Evolutionary conservation across 225 moss, liverwort and hornwort genomes (phyloP), one percentile per base, ranked within the genome.

Genomic region (Pseudoscleropodium purum): DNA sequence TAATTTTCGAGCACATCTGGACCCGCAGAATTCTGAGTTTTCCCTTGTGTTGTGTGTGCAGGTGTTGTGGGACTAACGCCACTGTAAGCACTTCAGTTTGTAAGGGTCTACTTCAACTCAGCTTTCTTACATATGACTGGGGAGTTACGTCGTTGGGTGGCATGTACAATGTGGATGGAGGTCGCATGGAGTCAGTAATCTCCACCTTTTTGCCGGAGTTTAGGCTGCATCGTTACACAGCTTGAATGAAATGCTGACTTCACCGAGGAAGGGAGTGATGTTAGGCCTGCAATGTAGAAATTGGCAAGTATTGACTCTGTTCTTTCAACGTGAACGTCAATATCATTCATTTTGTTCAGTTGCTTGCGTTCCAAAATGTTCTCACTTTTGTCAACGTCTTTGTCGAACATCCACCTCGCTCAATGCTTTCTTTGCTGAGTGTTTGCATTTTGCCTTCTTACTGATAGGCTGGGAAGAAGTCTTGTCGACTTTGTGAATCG

Each of bases 41-140:
- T 31, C 74, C 43, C 34, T 66, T 79, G 60, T 47, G 88, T 64
- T 91, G 74, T 85, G 74, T 85, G 84, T 87, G 91, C 94, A 94
- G 94, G 94, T 92, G 94, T 95, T 83, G 94, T 95, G 89, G 94
- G 94, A 88, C 77, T 95, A 4, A 95, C 93, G 54, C 94, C 94
- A 11, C 86, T 91, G 79, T 94, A 90, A 92, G 81, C 59, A 60
- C 63, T 82, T 88, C 67, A 80, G 84, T 52, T 87, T 84, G 79
- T 33, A 69, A 87, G 59, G 81, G 86, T 70, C 88, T 82, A 36
- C 60, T 85, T 67, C 49, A 86, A 54, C 89, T 89, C 41, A 67
- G 59, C 54, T 66, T 82, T 91, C 67, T 82, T 66, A 29, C 45
- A 14, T 83, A 70, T 76, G 59, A 80, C 86, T 43, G 72, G 30